Percentiles rank a stretch among this genome's conserved stretches.
Evolutionary conservation across 371 early-diverging fungal genomes (phyloP).

Genomic region (Paraphysoderma sedebokerense): DNA sequence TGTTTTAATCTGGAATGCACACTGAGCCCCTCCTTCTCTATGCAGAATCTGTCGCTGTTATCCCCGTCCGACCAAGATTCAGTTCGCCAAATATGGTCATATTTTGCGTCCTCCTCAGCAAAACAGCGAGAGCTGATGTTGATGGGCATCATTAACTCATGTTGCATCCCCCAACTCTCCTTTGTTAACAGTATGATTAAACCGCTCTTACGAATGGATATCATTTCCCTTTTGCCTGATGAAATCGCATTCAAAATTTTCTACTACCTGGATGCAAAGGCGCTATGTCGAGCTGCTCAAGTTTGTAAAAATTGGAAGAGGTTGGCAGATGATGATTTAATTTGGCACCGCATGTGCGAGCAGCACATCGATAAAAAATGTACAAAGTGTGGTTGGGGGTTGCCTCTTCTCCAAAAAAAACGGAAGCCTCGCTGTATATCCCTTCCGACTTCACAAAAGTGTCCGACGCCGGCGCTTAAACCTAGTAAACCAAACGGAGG

Average conservation of each 20-base stretch:
- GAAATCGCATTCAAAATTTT: constrained; percentile 66
- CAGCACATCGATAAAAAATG: constrained; percentile 94
- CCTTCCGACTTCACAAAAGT: no score
- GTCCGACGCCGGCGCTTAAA: no score
- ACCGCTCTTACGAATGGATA: constrained; percentile 59
- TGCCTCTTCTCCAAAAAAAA: constrained; percentile 42
- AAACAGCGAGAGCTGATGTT: constrained; percentile 30
- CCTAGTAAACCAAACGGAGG: no score
- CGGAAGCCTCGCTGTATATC: neutral
- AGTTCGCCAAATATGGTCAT: constrained; percentile 29
- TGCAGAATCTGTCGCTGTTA: constrained; percentile 11
- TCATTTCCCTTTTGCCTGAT: constrained; percentile 49
- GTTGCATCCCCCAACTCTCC: constrained; percentile 62
- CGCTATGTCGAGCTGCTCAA: constrained; percentile 77
- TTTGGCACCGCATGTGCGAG: constrained; percentile 92
- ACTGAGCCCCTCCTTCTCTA: constrained; percentile 4
- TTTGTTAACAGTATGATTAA: constrained; percentile 45
- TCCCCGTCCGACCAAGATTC: constrained; percentile 17
- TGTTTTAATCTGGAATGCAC: neutral
- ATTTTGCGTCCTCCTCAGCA: constrained; percentile 24
- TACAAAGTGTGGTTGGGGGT: constrained; percentile 87
- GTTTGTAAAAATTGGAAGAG: constrained; percentile 61
- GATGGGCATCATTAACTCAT: constrained; percentile 49
- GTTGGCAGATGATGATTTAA: constrained; percentile 68
- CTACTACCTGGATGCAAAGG: constrained; percentile 74